A percentile compares a stretch with the other conserved stretches of the same genome.
Evolutionary conservation across 73 alveolate species (phyloP).

Genomic region (Paramecium primaurelia): DNA sequence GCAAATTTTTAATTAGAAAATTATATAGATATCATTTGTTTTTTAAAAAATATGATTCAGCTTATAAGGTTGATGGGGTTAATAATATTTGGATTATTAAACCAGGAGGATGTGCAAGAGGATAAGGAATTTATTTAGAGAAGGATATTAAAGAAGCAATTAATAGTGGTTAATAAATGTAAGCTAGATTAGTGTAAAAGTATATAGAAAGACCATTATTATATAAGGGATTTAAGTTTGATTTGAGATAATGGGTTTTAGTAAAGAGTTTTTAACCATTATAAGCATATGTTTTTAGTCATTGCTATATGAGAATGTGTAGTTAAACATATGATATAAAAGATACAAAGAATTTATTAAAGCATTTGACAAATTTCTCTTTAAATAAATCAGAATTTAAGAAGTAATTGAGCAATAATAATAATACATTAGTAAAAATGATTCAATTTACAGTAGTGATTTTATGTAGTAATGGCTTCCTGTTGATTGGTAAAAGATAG

Average conservation of each 20-base stretch:
- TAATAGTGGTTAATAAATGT: slow-evolving; percentile 65
- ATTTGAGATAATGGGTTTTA: slow-evolving; percentile 77
- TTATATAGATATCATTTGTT: slow-evolving; percentile 12
- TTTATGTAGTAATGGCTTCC: neutral
- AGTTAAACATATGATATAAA: slow-evolving; percentile 67
- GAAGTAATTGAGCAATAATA: neutral
- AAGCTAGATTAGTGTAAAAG: slow-evolving; percentile 73
- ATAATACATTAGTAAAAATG: slow-evolving; percentile 20
- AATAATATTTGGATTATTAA: slow-evolving; percentile 79
- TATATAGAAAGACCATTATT: slow-evolving; percentile 80
- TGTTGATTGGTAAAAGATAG: slow-evolving; percentile 40
- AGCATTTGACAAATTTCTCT: slow-evolving; percentile 76
- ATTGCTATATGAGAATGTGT: slow-evolving; percentile 74
- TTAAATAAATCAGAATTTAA: slow-evolving; percentile 39
- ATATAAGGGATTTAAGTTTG: slow-evolving; percentile 62
- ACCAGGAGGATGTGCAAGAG: slow-evolving; percentile 80
- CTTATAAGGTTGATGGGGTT: slow-evolving; percentile 64
- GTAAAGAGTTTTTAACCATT: slow-evolving; percentile 76
- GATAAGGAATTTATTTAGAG: slow-evolving; percentile 73
- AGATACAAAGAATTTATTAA: slow-evolving; percentile 62
- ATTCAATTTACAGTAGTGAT: slow-evolving; percentile 50
- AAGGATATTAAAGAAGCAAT: slow-evolving; percentile 60
- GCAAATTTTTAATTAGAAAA: neutral
- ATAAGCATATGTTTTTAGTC: slow-evolving; percentile 62
- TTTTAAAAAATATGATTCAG: slow-evolving; percentile 25